Conservation (phyloP, 306 rosid genomes). For the Styphnolobium japonicum region DNA sequence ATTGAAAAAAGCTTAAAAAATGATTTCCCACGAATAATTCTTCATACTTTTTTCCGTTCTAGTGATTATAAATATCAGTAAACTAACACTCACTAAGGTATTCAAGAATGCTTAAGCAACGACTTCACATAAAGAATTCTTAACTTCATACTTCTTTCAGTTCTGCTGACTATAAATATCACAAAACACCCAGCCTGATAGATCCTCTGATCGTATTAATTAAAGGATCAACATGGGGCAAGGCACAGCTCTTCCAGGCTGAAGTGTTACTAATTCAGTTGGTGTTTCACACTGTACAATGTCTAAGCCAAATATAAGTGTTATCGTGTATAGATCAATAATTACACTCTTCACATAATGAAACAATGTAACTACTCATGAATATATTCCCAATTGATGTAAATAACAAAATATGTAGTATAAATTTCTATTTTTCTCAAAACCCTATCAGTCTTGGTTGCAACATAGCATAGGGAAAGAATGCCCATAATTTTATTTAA, state of each 20-base stretch:
- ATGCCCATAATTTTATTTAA: background rate
- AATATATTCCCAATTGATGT: background rate
- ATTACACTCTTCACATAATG: background rate
- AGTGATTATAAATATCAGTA: background rate
- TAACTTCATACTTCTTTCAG: background rate
- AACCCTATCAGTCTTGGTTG: background rate
- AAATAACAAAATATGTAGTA: background rate
- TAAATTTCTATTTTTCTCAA: background rate
- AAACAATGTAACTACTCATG: background rate
- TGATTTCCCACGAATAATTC: background rate
- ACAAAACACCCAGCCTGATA: conserved; percentile 3
- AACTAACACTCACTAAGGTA: conserved; percentile 1
- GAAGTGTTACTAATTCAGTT: background rate
- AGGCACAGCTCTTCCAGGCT: background rate
- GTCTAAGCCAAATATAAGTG: background rate
- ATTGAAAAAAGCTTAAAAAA: background rate
- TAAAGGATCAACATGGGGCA: background rate
- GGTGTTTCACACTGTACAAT: background rate
- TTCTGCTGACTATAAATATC: background rate
- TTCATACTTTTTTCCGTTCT: background rate
- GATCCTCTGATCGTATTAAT: background rate
- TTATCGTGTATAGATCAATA: background rate
- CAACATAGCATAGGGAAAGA: background rate
- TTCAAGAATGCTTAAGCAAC: conserved; percentile 1
- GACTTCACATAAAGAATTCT: background rate